Evolutionary conservation across 1,284 basidiomycete species (phyloP), one percentile per base, ranked within the genome.

Genomic region (Trichosporon sp.): DNA sequence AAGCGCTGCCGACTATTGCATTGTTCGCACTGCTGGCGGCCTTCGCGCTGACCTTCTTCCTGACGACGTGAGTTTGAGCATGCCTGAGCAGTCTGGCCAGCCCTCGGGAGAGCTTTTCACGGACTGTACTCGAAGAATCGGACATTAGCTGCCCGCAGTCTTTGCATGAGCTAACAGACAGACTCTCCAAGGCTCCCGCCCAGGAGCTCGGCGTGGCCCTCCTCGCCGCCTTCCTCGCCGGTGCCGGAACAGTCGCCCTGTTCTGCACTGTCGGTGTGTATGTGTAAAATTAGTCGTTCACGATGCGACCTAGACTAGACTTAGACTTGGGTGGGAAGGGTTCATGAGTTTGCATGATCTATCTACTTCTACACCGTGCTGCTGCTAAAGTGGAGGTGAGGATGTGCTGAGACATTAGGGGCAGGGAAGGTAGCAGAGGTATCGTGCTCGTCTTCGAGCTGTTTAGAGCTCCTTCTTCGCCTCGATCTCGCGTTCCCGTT

Each of bases 251-350:
- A 67, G 90, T 94, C 56, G 88, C 91, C 49, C 84, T 94, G 64
- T 94, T 93, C 81, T 92, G 90, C 82, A 87, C 86, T 36, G 88
- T 85, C 62, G 92, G 92, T 62, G 92, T 95, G 65, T 89, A 92
- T 82, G 87, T 93, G 73, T 94, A 74, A 67, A 54, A 54, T n/a
- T 29, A 31, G 49, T 54, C 25, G 11, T n/a, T n/a, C 10, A 11
- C 27, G 25, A 54, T 54, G 49, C 49, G 49, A 54, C 49, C 27
- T 54, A 54, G 49, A 54, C 25, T 54, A 29, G 40, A 44, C 40
- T 21, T n/a, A n/a, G n/a, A n/a, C n/a, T n/a, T n/a, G n/a, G n/a
- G n/a, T n/a, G n/a, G n/a, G n/a, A n/a, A 37, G n/a, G 13, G 34
- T 37, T 37, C 34, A 16, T 37, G 34, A 16, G 34, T 37, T 16